Percentiles rank a stretch among this genome's conserved stretches.
Evolutionary conservation across 2,329 filamentous ascomycete species (phyloP).

Genomic region (Exserohilum turcica): DNA sequence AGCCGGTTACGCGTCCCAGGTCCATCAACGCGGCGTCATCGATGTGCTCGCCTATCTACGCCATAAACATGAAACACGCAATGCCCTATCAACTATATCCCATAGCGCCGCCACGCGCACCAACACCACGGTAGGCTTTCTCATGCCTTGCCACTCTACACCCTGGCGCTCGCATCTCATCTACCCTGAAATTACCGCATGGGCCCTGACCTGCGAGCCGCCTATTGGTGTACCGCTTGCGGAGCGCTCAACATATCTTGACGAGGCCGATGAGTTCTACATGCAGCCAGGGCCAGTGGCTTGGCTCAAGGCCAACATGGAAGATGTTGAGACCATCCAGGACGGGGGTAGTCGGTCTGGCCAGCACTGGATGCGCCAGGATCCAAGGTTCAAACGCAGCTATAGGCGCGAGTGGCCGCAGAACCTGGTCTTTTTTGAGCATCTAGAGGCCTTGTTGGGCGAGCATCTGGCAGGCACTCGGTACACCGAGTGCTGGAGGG

Average conservation of each 20-base stretch:
- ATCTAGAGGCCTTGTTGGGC: slow-evolving; percentile 58
- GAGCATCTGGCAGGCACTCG: slow-evolving; percentile 50
- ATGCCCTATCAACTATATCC: slow-evolving; percentile 46
- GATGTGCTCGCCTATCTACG: slow-evolving; percentile 77
- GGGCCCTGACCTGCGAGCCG: slow-evolving; percentile 89
- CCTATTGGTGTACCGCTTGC: slow-evolving; percentile 70
- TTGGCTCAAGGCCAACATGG: slow-evolving; percentile 54
- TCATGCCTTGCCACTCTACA: slow-evolving; percentile 95
- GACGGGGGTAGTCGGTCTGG: slow-evolving; percentile 24
- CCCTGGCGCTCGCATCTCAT: slow-evolving; percentile 91
- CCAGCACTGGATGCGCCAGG: slow-evolving; percentile 31
- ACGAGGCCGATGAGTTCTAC: slow-evolving; percentile 94
- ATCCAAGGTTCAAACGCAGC: slow-evolving; percentile 27
- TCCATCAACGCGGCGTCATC: slow-evolving; percentile 79
- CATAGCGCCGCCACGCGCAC: slow-evolving; percentile 32
- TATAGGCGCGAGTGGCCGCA: slow-evolving; percentile 49
- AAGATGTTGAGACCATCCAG: slow-evolving; percentile 30
- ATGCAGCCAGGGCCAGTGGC: slow-evolving; percentile 56
- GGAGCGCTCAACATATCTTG: slow-evolving; percentile 72
- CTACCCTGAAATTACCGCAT: slow-evolving; percentile 73
- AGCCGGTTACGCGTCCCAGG: slow-evolving; percentile 72
- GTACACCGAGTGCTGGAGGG: slow-evolving; percentile 64
- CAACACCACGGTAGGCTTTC: slow-evolving; percentile 69
- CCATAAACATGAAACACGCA: slow-evolving; percentile 66
- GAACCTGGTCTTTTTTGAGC: slow-evolving; percentile 61